phyloP scores from a whole-genome alignment of 176 grass and related monocot genomes.

The Tillandsia fasciculata region DNA sequence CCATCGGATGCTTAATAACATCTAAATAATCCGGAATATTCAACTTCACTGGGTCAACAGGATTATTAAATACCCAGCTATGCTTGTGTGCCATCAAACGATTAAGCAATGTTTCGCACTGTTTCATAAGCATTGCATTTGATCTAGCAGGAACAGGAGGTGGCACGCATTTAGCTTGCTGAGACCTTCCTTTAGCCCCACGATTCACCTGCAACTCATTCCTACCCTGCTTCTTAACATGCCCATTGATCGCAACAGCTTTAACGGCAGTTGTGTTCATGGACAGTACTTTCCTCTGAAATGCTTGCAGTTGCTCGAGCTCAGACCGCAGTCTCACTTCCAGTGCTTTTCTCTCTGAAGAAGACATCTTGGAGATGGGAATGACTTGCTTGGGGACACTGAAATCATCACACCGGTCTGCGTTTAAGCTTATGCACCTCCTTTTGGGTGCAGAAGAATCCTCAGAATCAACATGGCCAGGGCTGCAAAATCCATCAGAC shows the following conservation, averaged over 20 bases:
- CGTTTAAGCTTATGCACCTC: slow-evolving; percentile 77
- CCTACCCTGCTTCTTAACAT: slow-evolving; percentile 27
- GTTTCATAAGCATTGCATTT: slow-evolving; percentile 39
- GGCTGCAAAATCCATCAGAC: slow-evolving; percentile 46
- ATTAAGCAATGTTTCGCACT: slow-evolving; percentile 75
- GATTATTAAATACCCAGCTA: slow-evolving; percentile 62
- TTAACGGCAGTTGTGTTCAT: slow-evolving; percentile 7
- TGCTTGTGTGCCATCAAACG: slow-evolving; percentile 76
- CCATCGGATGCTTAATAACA: slow-evolving; percentile 86
- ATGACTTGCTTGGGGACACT: slow-evolving; percentile 50
- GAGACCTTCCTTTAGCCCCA: slow-evolving; percentile 40
- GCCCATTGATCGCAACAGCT: slow-evolving; percentile 21
- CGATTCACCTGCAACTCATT: slow-evolving; percentile 30
- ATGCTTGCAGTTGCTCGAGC: slow-evolving; percentile 39
- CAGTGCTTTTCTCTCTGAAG: slow-evolving; percentile 46
- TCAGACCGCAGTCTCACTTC: slow-evolving; percentile 50
- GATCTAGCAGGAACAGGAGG: slow-evolving; percentile 4
- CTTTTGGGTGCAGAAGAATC: slow-evolving; percentile 61
- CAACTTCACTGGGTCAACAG: slow-evolving; percentile 66
- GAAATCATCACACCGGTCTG: slow-evolving; percentile 37
- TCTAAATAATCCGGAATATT: slow-evolving; percentile 90
- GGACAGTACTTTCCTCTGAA: slow-evolving; percentile 36
- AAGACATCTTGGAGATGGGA: slow-evolving; percentile 50
- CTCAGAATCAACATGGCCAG: slow-evolving; percentile 47
- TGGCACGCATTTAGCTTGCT: slow-evolving; percentile 28